Evolutionary conservation across 2,329 filamentous ascomycete genomes (phyloP).

Genomic region (Orbilia quercus): DNA sequence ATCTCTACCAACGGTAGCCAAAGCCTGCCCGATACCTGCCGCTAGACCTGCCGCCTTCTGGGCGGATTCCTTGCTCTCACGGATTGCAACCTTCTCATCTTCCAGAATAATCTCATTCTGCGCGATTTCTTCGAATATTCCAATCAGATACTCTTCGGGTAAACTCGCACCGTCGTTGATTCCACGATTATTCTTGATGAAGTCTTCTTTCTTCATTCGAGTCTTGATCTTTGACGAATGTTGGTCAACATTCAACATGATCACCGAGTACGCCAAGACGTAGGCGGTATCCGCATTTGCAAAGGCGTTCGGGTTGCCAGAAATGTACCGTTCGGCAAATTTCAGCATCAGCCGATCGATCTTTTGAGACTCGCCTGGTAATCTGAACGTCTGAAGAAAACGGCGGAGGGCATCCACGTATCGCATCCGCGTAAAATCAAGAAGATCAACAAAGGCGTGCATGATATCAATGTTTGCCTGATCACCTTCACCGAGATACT

Average conservation of each 20-base stretch:
- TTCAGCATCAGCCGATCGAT: constrained; percentile 99
- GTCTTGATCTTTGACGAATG: constrained; percentile 86
- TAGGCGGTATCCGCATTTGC: constrained; percentile 98
- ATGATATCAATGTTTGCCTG: constrained; percentile 94
- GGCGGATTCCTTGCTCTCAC: constrained; percentile 70
- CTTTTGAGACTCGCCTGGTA: constrained; percentile 97
- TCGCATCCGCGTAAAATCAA: constrained; percentile 90
- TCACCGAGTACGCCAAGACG: constrained; percentile 93
- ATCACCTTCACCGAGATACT: constrained; percentile 94
- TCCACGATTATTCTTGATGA: constrained; percentile 98
- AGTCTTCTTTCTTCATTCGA: constrained; percentile 95
- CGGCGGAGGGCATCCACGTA: constrained; percentile 92
- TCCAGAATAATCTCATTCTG: constrained; percentile 93
- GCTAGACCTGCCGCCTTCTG: constrained; percentile 75
- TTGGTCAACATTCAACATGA: constrained; percentile 94
- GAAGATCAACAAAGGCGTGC: constrained; percentile 95
- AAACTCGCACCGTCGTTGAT: constrained; percentile 97
- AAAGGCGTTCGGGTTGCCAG: constrained; percentile 94
- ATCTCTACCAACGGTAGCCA: constrained; percentile 91
- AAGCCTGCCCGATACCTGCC: constrained; percentile 84
- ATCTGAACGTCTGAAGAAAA: constrained; percentile 92
- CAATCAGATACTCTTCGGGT: constrained; percentile 87
- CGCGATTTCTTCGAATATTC: constrained; percentile 92
- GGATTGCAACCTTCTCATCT: constrained; percentile 86
- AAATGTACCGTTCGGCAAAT: constrained; percentile 94